Conservation (phyloP, 805 yeast genomes). For the Barnettozyma salicaria region DNA sequence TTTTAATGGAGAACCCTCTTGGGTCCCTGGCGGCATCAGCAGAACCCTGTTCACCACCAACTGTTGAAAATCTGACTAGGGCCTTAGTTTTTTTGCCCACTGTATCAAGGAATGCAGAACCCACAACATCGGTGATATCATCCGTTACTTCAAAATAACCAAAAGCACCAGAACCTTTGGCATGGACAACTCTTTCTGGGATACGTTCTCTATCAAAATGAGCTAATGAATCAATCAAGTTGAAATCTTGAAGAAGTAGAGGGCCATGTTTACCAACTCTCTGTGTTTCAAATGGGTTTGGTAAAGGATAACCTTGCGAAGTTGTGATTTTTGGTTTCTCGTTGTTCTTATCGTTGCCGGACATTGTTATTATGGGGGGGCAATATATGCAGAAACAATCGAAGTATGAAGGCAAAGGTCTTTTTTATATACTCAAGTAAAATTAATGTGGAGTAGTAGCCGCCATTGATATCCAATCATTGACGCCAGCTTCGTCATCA, state of each 20-base stretch:
- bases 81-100: slow-evolving; percentile 78
- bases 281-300: slow-evolving; percentile 71
- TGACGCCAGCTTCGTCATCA: slow-evolving; percentile 16
- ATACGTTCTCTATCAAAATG: slow-evolving; percentile 88
- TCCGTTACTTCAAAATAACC: slow-evolving; percentile 86
- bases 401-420: background rate
- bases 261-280: slow-evolving; percentile 76
- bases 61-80: slow-evolving; percentile 75
- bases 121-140: slow-evolving; percentile 67
- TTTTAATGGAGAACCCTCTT: slow-evolving; percentile 75
- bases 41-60: slow-evolving; percentile 79
- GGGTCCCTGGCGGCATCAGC: slow-evolving; percentile 86
- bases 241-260: slow-evolving; percentile 72
- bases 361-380: slow-evolving; percentile 4
- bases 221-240: slow-evolving; percentile 72
- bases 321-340: slow-evolving; percentile 54
- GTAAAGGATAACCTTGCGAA: slow-evolving; percentile 70
- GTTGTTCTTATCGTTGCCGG: slow-evolving; percentile 13
- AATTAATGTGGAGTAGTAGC: slow-evolving; percentile 12
- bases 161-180: slow-evolving; percentile 89
- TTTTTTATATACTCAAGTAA: background rate
- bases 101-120: slow-evolving; percentile 61
- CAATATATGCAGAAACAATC: background rate
- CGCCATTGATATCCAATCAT: slow-evolving; percentile 12
- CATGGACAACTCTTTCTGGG: slow-evolving; percentile 91